Base-by-base conservation (phyloP, 2,329 filamentous ascomycete species). In the Penicillium freii region DNA sequence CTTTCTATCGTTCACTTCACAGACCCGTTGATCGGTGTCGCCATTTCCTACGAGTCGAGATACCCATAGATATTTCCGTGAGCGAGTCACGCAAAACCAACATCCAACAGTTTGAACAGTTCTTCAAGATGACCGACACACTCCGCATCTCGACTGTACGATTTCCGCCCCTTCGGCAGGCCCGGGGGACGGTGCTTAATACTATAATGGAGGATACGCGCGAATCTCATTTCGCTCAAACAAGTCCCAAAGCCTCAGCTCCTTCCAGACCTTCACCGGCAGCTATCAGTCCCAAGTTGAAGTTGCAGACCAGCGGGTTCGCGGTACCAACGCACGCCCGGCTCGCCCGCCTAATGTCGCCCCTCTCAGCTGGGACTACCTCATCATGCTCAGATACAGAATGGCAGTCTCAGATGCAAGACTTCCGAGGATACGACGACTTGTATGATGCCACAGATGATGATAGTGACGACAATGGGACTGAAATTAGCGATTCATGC, bases 371-470 rank as follows among this genome's bases (percentile, higher is more conserved):
- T 1, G 65, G 64, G 1, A 70, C 71, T 4, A 62, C 65, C 2
- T 75, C 70, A 15, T 73, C 70, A n/a, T 56, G 54, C 59, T 56
- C 84, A 80, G 53, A 81, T 80, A 66, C 80, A 77, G 88, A 89
- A 79, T 80, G 66, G 88, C 83, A 78, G 76, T 81, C 66, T 78
- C 82, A 71, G 87, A 87, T 63, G 84, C 85, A 66, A 82, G 87
- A 91, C 62, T 93, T 93, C 66, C 85, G 65, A 82, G 87, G 92
- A 63, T 94, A 93, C 67, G 90, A 96, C 74, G 91, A 95, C 67
- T 78, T 96, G 48, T 96, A 96, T 73, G 90, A 94, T 73, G 83
- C 91, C 42, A 92, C 90, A 17, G 91, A 95, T 64, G 86, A 91
- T 54, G 91, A 96, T 66, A 81, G 57, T 31, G 61, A 62, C 45